These are phyloP conservation scores for Pythium coloratum DNA, from an alignment of 352 stramenopile species.

Conservation along the genomic window DNA sequence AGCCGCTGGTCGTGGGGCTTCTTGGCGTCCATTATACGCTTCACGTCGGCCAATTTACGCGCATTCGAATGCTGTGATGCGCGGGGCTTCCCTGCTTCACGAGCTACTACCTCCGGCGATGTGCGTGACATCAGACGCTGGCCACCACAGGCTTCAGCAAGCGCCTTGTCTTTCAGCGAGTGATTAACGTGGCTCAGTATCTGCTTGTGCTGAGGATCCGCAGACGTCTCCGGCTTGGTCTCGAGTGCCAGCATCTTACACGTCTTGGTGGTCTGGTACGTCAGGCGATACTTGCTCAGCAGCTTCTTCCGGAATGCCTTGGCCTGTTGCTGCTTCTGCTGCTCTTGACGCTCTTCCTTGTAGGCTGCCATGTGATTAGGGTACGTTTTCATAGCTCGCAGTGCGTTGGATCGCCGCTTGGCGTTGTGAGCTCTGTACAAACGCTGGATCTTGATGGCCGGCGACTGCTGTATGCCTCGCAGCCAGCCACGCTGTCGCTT, in stretches of 20 bases:
- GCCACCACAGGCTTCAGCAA: background rate
- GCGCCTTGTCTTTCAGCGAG: conserved; percentile 7
- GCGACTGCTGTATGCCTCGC: conserved; percentile 57
- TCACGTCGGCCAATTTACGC: conserved; percentile 25
- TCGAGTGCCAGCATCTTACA: conserved; percentile 48
- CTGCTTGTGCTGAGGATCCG: conserved; percentile 4
- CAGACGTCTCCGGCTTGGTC: conserved; percentile 1
- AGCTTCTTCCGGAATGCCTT: conserved; percentile 46
- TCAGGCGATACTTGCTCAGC: conserved; percentile 55
- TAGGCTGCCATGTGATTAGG: conserved; percentile 45
- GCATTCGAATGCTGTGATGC: conserved; percentile 17
- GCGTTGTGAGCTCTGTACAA: conserved; percentile 50
- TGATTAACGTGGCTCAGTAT: conserved; percentile 11
- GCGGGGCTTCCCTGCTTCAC: background rate
- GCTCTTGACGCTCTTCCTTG: conserved; percentile 29
- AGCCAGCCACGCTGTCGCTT: conserved; percentile 67
- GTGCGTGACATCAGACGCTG: background rate
- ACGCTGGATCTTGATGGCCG: conserved; percentile 71
- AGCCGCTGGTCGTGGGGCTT: background rate
- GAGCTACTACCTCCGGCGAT: background rate
- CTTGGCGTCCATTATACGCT: conserved; percentile 19
- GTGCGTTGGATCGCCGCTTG: conserved; percentile 28
- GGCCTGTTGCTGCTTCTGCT: conserved; percentile 29
- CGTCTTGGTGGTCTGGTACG: conserved; percentile 52
- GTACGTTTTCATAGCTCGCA: conserved; percentile 48